These are phyloP conservation scores for Bimuria novae-zelandiae DNA, from an alignment of 2,329 filamentous ascomycete genomes.

Conservation along the genomic window DNA sequence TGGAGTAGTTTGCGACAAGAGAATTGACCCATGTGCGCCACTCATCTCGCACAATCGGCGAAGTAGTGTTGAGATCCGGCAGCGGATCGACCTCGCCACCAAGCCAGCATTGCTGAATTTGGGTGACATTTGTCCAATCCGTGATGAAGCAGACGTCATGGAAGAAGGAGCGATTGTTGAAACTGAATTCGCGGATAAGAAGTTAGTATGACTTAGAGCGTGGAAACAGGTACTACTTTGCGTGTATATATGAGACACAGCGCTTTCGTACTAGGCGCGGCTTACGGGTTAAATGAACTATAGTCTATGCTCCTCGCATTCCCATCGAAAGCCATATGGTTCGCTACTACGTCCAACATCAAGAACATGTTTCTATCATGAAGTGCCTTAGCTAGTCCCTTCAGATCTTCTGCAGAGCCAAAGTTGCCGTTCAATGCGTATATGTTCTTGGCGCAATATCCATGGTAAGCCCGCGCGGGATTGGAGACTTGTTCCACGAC, in stretches of 20 bases:
- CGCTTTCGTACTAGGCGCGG: too few species aligned
- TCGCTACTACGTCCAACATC: constrained; percentile 65
- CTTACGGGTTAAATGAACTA: constrained; percentile 54
- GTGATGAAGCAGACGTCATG: constrained; percentile 62
- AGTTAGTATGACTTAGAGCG: too few species aligned
- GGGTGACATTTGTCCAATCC: constrained; percentile 58
- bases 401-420: constrained; percentile 63
- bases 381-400: constrained; percentile 58
- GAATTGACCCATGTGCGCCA: constrained; percentile 20
- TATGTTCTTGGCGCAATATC: constrained; percentile 58
- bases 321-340: constrained; percentile 60
- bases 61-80: constrained; percentile 53
- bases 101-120: constrained; percentile 55
- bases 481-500: constrained; percentile 49
- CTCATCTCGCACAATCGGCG: constrained; percentile 17
- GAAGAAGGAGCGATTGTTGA: constrained; percentile 63
- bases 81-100: constrained; percentile 50
- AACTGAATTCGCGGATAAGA: too few species aligned
- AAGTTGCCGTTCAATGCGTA: constrained; percentile 62
- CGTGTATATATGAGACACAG: too few species aligned
- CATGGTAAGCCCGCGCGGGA: constrained; percentile 50
- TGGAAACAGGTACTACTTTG: too few species aligned
- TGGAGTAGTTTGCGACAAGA: constrained; percentile 41
- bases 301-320: constrained; percentile 57
- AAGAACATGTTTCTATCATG: constrained; percentile 64